These are phyloP conservation scores for Candida silvicultrix DNA, from an alignment of 805 yeast genomes.

Conservation along the genomic window DNA sequence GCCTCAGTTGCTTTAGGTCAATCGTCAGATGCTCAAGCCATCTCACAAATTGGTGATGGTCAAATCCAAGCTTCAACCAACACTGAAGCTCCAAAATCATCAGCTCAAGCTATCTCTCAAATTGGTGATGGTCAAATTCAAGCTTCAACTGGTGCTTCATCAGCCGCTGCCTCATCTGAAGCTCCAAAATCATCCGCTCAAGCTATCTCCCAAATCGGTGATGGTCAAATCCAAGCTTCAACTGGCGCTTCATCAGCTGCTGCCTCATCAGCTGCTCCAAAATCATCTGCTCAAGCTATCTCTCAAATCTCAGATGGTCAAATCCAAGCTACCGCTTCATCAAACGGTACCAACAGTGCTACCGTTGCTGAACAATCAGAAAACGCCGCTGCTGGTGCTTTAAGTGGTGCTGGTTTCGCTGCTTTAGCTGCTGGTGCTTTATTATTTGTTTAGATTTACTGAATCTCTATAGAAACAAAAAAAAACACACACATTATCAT, in stretches of 20 bases:
- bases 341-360: conserved; percentile 18
- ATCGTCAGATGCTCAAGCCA: conserved; percentile 9
- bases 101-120: conserved; percentile 22
- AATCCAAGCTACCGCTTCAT: conserved; percentile 10
- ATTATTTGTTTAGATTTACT: conserved; percentile 13
- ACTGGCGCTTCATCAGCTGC: conserved; percentile 29
- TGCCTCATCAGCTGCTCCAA: conserved; percentile 22
- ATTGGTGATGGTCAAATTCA: conserved; percentile 26
- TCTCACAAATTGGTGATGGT: conserved; percentile 37
- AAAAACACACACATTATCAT: not conserved
- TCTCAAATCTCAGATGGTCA: conserved; percentile 23
- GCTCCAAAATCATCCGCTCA: conserved; percentile 35
- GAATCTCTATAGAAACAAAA: not conserved
- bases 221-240: conserved; percentile 15
- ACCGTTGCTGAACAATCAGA: conserved; percentile 24
- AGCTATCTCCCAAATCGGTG: conserved; percentile 29
- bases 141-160: conserved; percentile 29
- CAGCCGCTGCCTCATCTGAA: conserved; percentile 24
- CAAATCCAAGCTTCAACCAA: conserved; percentile 28
- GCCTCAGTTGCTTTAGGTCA: conserved; percentile 23
- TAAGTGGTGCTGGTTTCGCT: conserved; percentile 16
- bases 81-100: conserved; percentile 13
- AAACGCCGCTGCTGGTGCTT: conserved; percentile 12
- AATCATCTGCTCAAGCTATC: conserved; percentile 31
- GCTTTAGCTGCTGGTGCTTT: conserved; percentile 17